Base-by-base conservation (phyloP, 1,284 basidiomycete genomes). In the Bondarzewia mesenterica region DNA sequence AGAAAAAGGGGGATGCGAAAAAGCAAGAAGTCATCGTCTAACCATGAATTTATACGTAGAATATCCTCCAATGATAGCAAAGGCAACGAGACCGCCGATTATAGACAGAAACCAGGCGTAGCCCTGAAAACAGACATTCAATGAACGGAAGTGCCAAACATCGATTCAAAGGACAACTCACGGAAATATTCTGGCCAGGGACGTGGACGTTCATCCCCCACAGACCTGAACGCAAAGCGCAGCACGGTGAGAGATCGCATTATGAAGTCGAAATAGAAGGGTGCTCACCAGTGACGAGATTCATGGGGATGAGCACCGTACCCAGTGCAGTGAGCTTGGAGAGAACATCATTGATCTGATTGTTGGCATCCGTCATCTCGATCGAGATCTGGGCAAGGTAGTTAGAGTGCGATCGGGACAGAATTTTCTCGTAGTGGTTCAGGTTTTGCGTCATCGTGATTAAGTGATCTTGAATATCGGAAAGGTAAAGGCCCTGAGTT, bases 391-490 rank as follows among this genome's bases (percentile, higher is more conserved):
- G 94, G 1, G 94, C 94, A 47, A 97, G 84, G 70, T 97, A 99
- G 66, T 99, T 99, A n/a, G 93, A 97, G 69, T 99, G 95, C 38
- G 95, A 98, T 25, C 95, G 84, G 2, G 94, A 98, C 7, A 99
- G 77, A 63, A 99, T 99, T 75, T 98, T 99, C 65, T 98, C 94
- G 71, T 97, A 98, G 68, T 97, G 94, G 66, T 96, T 97, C 74
- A 98, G 66, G 65, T 97, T 99, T 68, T 98, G 95, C 2, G 95
- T 99, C 93, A 99, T 99, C 25, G 96, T 99, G 68, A 99, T 98
- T 66, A 99, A 70, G 70, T 99, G 96, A 67, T 99, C 96, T 74
- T 92, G 90, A 55, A 93, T 93, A 73, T 96, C 93, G 5, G 90
- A 95, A 2, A 97, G 80, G 69, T 96, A 94, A 6, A 98, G 76